Evolutionary conservation across 2,329 filamentous ascomycete species (phyloP).

Genomic region (Penicillium sp.): DNA sequence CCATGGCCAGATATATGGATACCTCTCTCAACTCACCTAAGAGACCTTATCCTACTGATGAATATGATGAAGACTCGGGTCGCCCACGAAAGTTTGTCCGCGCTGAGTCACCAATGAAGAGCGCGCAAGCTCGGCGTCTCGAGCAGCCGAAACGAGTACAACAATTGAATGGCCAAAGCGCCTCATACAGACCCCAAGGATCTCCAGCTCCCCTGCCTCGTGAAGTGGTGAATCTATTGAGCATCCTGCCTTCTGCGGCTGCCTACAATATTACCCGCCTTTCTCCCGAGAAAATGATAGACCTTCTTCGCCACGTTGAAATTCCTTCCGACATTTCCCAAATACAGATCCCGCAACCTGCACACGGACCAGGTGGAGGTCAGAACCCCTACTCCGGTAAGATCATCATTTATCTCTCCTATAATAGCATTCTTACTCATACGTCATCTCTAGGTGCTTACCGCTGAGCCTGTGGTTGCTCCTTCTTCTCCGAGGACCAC

Average conservation of each 20-base stretch:
- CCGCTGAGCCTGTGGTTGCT: slow-evolving; percentile 11
- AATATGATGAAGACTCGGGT: slow-evolving; percentile 67
- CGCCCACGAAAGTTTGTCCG: slow-evolving; percentile 83
- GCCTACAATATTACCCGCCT: slow-evolving; percentile 71
- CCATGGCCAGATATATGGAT: slow-evolving; percentile 38
- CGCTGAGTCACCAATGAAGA: slow-evolving; percentile 90
- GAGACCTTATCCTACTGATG: slow-evolving; percentile 64
- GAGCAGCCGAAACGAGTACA: slow-evolving; percentile 66
- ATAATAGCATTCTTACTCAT: not conserved
- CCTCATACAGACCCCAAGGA: slow-evolving; percentile 52
- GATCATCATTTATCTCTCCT: slow-evolving; percentile 1
- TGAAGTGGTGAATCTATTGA: slow-evolving; percentile 61
- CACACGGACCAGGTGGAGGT: slow-evolving; percentile 28
- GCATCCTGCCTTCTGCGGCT: slow-evolving; percentile 71
- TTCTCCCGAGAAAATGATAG: slow-evolving; percentile 68
- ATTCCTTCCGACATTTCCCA: slow-evolving; percentile 58
- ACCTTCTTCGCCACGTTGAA: slow-evolving; percentile 66
- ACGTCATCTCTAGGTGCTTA: slow-evolving; percentile 16
- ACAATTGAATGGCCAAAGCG: slow-evolving; percentile 31
- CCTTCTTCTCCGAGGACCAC: not conserved
- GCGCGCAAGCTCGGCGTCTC: slow-evolving; percentile 78
- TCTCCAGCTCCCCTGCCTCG: slow-evolving; percentile 70
- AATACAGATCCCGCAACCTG: slow-evolving; percentile 37
- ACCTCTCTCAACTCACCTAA: slow-evolving; percentile 48
- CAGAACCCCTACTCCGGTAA: slow-evolving; percentile 38